These are phyloP conservation scores for Monoraphidium neglectum DNA, from an alignment of 139 green algal species.

Conservation along the genomic window DNA sequence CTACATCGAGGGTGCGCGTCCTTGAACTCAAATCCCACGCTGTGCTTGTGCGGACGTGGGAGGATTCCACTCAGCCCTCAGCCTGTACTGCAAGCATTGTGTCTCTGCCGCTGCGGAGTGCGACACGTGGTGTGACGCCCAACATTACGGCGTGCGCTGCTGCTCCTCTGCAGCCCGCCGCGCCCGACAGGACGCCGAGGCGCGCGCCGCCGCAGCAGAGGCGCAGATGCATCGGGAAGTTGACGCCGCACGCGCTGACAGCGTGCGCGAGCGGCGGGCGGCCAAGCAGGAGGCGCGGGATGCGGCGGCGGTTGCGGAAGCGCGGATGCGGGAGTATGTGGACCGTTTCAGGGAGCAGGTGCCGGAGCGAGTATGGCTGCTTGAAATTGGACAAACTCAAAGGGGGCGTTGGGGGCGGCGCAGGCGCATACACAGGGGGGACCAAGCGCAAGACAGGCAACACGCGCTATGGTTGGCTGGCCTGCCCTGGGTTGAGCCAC, in stretches of 20 bases:
- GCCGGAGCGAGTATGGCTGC: too few species aligned
- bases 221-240: constrained; percentile 25
- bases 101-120: not conserved
- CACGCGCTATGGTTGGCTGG: too few species aligned
- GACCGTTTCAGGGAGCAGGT: constrained; percentile 45
- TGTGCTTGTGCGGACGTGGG: too few species aligned
- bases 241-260: constrained; percentile 5
- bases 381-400: too few species aligned
- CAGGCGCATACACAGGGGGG: too few species aligned
- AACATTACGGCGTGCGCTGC: not conserved
- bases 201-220: constrained; percentile 42
- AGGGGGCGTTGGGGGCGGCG: too few species aligned
- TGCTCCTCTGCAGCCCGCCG: constrained; percentile 45
- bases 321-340: constrained; percentile 41
- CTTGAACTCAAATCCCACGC: too few species aligned
- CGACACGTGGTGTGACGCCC: not conserved
- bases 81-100: too few species aligned
- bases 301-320: constrained; percentile 11
- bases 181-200: constrained; percentile 63
- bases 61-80: too few species aligned
- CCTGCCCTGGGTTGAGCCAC: too few species aligned
- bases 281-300: constrained; percentile 19
- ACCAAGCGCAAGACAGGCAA: too few species aligned
- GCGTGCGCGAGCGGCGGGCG: constrained; percentile 6
- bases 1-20: constrained; percentile 68